phyloP scores from a whole-genome alignment of 176 grass and related monocot genomes.

The Lolium multiflorum region DNA sequence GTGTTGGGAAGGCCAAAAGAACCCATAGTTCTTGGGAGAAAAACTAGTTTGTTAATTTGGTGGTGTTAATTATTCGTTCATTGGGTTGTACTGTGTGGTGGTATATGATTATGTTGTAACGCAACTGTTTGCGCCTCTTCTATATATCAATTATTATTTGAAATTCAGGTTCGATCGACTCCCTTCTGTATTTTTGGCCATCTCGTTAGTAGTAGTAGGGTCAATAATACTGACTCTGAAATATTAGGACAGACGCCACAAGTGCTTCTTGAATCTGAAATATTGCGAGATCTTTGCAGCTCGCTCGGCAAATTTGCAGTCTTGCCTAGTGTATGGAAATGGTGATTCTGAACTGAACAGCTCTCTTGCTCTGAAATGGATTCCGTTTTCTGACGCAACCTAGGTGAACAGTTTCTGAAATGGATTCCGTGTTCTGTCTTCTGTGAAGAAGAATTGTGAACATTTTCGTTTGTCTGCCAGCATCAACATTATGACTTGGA shows the following conservation, averaged over 20 bases:
- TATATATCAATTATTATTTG: constrained; percentile 15
- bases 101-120: constrained; percentile 36
- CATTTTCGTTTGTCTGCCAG: neutral
- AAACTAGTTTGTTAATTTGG: neutral
- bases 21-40: constrained; percentile 39
- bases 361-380: no score
- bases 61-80: constrained; percentile 48
- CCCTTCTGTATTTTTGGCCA: neutral
- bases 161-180: constrained; percentile 23
- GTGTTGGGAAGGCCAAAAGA: neutral
- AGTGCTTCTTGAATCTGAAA: neutral
- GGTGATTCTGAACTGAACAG: no score
- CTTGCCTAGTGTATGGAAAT: no score
- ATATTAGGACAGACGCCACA: neutral
- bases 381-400: no score
- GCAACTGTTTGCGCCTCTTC: constrained; percentile 11
- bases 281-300: neutral
- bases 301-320: no score
- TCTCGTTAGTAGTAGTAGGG: neutral
- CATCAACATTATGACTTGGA: no score
- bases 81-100: constrained; percentile 39
- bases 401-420: no score
- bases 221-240: neutral
- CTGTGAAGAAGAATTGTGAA: neutral
- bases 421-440: neutral